Evolutionary conservation across 2,329 filamentous ascomycete species (phyloP).

Genomic region (Fusarium dimerum): DNA sequence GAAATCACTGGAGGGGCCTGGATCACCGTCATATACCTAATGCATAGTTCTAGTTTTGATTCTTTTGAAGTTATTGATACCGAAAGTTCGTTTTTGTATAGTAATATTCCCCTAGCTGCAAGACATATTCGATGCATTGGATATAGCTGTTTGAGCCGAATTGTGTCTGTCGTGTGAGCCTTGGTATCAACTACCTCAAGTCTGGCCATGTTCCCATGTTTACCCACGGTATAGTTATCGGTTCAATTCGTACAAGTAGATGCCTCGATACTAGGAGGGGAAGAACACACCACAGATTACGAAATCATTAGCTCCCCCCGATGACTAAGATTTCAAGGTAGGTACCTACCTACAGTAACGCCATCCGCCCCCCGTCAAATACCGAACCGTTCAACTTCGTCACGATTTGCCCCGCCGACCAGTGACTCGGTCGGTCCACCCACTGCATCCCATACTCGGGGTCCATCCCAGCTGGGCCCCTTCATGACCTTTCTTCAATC

Average conservation of each 20-base stretch:
- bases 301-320: background rate
- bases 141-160: conserved; percentile 1
- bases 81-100: conserved; percentile 22
- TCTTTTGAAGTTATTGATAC: conserved; percentile 27
- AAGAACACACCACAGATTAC: too few species aligned
- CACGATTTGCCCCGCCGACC: conserved; percentile 38
- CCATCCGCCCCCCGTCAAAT: conserved; percentile 14
- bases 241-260: too few species aligned
- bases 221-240: too few species aligned
- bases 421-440: conserved; percentile 36
- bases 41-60: conserved; percentile 33
- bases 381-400: conserved; percentile 26
- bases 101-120: conserved; percentile 18
- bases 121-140: conserved; percentile 12
- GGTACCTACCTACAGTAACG: conserved; percentile 2
- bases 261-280: too few species aligned
- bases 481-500: conserved; percentile 19
- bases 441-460: conserved; percentile 33
- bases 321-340: conserved; percentile 20
- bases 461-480: conserved; percentile 39
- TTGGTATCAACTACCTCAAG: too few species aligned
- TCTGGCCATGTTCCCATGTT: too few species aligned
- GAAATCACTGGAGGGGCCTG: conserved; percentile 29
- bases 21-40: conserved; percentile 39
- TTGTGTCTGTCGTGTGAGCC: background rate